Percentiles rank a stretch among this genome's conserved stretches.
These are phyloP conservation scores for Syzygium jambos DNA, from an alignment of 345 rosid species.

Conservation along the genomic window DNA sequence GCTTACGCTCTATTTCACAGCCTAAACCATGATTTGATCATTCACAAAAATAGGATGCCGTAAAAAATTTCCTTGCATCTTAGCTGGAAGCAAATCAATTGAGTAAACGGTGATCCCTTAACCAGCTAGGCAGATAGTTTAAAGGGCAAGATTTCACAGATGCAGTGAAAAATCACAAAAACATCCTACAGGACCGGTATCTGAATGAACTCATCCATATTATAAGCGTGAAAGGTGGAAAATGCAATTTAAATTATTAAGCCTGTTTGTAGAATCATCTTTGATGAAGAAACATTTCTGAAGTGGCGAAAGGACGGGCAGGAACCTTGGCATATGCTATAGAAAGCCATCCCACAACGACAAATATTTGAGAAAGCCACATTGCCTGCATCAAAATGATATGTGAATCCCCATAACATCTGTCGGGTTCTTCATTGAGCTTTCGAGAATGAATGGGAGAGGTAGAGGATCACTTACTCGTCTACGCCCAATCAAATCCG, in stretches of 20 bases:
- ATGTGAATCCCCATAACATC: background rate
- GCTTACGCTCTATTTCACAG: background rate
- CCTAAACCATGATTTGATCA: background rate
- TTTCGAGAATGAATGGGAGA: background rate
- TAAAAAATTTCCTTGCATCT: background rate
- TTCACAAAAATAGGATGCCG: background rate
- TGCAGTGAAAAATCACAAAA: background rate
- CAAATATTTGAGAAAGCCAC: constrained; percentile 38
- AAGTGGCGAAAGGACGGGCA: background rate
- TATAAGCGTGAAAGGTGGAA: background rate
- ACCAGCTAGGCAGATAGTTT: background rate
- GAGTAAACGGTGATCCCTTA: background rate
- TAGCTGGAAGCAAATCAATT: background rate
- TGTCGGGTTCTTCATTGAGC: background rate
- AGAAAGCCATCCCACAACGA: constrained; percentile 39
- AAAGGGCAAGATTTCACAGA: background rate
- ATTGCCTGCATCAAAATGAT: constrained; percentile 29
- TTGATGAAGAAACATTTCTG: background rate
- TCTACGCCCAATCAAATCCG: constrained; percentile 28
- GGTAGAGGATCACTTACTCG: constrained; percentile 7
- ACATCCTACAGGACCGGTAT: background rate
- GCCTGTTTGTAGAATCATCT: background rate
- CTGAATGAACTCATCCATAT: background rate
- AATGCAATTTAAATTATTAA: too few species aligned
- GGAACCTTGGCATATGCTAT: constrained; percentile 36